Evolutionary conservation across 1,284 basidiomycete species (phyloP), one percentile per base, ranked within the genome.

Genomic region (Neonothopanus nambi): DNA sequence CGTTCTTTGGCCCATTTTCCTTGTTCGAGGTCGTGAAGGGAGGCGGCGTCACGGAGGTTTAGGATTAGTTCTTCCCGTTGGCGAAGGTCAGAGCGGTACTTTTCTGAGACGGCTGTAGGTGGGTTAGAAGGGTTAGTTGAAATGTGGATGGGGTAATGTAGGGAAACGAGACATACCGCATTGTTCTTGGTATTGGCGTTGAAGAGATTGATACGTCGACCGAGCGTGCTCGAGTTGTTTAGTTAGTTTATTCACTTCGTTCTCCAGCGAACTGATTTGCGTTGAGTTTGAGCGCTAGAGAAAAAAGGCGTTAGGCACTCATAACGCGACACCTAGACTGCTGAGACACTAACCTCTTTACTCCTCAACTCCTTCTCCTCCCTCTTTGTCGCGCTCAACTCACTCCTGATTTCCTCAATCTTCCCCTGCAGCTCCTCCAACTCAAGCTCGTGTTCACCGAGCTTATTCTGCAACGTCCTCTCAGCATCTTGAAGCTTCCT

Each of bases 281-380:
- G 75, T 76, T 46, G 75, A 76, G 62, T 80, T 85, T 63, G 77
- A 75, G 45, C 85, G 80, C 84, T 87, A 61, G 36, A 48, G 57
- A 52, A 41, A 5, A 42, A 33, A 21, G 40, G 55, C 37, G 36
- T 46, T 48, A 50, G 9, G 28, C 46, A 35, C 5, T 21, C 46
- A 30, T 40, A 41, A 37, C 40, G 35, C 35, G n/a, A n/a, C n/a
- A n/a, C n/a, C n/a, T n/a, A n/a, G n/a, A n/a, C n/a, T n/a, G n/a
- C n/a, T n/a, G n/a, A 26, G 4, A 11, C 36, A 67, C 75, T 9
- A 48, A 87, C 86, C 75, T 95, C 93, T 69, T 93, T 93, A 11
- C 80, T 76, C 43, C 89, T 78, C 57, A 94, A 68, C 63, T 96
- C 93, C 71, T 95, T 95, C 69, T 95, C 92, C 60, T 95, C 91